phyloP scores from a whole-genome alignment of 2,329 filamentous ascomycete species.

The Scedosporium aurantiacum region DNA sequence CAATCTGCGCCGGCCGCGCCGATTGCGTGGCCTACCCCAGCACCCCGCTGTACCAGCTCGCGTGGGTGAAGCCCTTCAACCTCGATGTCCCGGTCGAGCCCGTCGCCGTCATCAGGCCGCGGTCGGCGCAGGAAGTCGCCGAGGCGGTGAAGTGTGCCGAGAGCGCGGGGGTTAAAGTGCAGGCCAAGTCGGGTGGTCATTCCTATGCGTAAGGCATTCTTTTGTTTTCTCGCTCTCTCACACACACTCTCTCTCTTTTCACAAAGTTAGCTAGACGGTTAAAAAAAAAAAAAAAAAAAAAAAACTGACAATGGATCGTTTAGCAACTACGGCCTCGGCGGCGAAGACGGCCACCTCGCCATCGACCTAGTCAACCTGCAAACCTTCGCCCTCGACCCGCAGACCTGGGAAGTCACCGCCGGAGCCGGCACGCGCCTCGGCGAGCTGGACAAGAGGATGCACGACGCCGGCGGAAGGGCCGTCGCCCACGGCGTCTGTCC shows the following conservation, averaged over 20 bases:
- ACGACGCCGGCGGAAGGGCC: constrained; percentile 41
- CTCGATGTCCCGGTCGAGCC: constrained; percentile 39
- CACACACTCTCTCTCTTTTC: too few relatives aligned
- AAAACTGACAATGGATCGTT: background rate
- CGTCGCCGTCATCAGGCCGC: constrained; percentile 44
- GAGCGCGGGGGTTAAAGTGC: constrained; percentile 38
- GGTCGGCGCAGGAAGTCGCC: constrained; percentile 41
- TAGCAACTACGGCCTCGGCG: constrained; percentile 35
- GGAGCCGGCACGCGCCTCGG: constrained; percentile 42
- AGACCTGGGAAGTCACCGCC: constrained; percentile 42
- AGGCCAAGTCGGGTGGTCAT: constrained; percentile 53
- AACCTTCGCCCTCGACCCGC: constrained; percentile 38
- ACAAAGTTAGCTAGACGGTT: too few relatives aligned
- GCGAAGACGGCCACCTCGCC: constrained; percentile 37
- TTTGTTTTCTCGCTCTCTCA: too few relatives aligned
- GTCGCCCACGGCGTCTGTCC: constrained; percentile 51
- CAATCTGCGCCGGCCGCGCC: constrained; percentile 31
- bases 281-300: too few relatives aligned
- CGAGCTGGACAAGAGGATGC: constrained; percentile 38
- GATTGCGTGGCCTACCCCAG: constrained; percentile 36
- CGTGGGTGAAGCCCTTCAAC: constrained; percentile 44
- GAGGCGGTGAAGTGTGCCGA: constrained; percentile 46
- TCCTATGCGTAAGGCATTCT: constrained; percentile 43
- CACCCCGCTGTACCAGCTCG: constrained; percentile 30
- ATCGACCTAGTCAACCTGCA: constrained; percentile 45